Evolutionary conservation across 805 yeast species (phyloP).

Genomic region (Zygoascus bituminiphila): DNA sequence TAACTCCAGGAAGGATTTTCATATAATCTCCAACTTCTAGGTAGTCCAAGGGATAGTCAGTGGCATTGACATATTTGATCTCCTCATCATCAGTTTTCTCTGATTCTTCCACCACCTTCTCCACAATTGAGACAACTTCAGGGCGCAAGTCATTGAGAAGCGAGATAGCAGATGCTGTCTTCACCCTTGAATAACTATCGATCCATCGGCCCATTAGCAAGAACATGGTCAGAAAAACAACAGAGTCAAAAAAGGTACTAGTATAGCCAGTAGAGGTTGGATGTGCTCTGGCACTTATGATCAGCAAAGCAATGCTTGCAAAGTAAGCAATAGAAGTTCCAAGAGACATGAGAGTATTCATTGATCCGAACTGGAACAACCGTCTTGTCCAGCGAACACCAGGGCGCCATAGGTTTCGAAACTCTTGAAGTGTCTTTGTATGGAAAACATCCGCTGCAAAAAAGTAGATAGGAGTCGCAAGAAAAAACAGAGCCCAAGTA

Average conservation of each 20-base stretch:
- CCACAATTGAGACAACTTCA: conserved; percentile 37
- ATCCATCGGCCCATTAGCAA: conserved; percentile 60
- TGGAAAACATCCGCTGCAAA: conserved; percentile 71
- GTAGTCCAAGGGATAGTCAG: conserved; percentile 25
- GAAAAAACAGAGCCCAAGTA: conserved; percentile 55
- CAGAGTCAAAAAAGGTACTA: conserved; percentile 72
- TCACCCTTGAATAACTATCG: conserved; percentile 57
- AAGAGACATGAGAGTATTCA: conserved; percentile 63
- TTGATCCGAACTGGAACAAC: conserved; percentile 63
- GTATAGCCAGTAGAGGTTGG: conserved; percentile 27
- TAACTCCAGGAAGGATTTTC: conserved; percentile 30
- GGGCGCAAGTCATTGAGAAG: conserved; percentile 46
- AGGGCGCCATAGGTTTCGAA: conserved; percentile 47
- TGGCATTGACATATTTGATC: conserved; percentile 6
- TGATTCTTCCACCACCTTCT: conserved; percentile 9
- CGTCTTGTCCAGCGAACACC: conserved; percentile 49
- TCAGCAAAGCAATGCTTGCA: conserved; percentile 53
- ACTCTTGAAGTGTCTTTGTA: conserved; percentile 52
- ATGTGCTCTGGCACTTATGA: conserved; percentile 33
- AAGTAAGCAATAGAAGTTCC: conserved; percentile 70
- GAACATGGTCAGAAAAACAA: conserved; percentile 66
- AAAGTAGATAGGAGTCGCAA: conserved; percentile 67
- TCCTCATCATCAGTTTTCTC: conserved; percentile 1
- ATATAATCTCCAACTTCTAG: conserved; percentile 87
- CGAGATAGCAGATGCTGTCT: conserved; percentile 58